phyloP scores from a whole-genome alignment of 805 yeast genomes.

The Metschnikowia sp. region DNA sequence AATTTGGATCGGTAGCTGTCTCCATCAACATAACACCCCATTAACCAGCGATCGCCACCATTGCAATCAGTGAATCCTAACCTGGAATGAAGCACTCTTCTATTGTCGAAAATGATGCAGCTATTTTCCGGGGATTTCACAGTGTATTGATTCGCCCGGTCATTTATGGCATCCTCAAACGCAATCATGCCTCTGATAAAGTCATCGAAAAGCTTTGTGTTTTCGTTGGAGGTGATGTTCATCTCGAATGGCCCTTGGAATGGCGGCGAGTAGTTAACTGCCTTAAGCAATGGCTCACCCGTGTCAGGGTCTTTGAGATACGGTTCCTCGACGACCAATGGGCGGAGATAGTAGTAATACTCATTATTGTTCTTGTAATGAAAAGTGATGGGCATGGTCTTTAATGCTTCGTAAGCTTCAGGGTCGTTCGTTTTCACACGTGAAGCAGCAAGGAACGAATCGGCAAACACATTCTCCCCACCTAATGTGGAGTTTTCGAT shows the following conservation, averaged over 20 bases:
- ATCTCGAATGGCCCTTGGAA: conserved; percentile 75
- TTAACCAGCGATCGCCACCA: conserved; percentile 61
- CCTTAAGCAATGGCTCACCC: conserved; percentile 40
- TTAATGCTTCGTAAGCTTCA: conserved; percentile 59
- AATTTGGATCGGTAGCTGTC: conserved; percentile 66
- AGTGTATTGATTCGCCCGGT: conserved; percentile 51
- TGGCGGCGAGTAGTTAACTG: conserved; percentile 75
- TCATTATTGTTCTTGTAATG: conserved; percentile 63
- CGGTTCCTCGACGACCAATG: conserved; percentile 52
- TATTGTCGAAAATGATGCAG: conserved; percentile 67
- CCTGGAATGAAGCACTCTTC: conserved; percentile 69
- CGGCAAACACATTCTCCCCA: conserved; percentile 69
- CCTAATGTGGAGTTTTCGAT: conserved; percentile 54
- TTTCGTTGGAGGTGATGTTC: conserved; percentile 41
- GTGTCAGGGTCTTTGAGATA: conserved; percentile 28
- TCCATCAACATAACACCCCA: conserved; percentile 72
- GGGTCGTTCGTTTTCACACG: conserved; percentile 55
- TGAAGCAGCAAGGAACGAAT: conserved; percentile 63
- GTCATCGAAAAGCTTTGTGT: conserved; percentile 42
- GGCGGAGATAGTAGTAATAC: conserved; percentile 59
- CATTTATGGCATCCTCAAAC: conserved; percentile 58
- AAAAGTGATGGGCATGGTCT: conserved; percentile 61
- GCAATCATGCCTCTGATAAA: conserved; percentile 54
- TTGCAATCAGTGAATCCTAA: conserved; percentile 37
- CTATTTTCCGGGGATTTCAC: conserved; percentile 55